phyloP scores from a whole-genome alignment of 192 early-diverging fungal species.

The Dissophora ornata region DNA sequence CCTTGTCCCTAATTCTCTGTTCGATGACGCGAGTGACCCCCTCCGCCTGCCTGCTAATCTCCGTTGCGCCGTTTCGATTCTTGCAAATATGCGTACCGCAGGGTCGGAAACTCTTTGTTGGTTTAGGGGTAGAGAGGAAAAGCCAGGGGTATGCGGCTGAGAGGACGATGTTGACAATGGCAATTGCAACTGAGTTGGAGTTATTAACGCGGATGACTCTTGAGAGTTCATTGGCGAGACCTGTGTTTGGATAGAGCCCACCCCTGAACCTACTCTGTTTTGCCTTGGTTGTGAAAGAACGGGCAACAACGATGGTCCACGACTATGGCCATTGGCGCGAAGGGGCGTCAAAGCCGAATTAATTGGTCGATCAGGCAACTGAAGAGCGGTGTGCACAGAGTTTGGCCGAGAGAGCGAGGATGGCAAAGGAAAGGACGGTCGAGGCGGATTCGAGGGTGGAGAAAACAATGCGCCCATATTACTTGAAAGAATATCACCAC shows the following conservation, averaged over 20 bases:
- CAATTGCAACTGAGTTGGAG: slow-evolving; percentile 1
- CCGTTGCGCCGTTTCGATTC: background rate
- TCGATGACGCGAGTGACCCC: background rate
- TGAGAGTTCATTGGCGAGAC: slow-evolving; percentile 1
- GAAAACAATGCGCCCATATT: slow-evolving; percentile 6
- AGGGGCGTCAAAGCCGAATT: slow-evolving; percentile 13
- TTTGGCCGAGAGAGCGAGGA: background rate
- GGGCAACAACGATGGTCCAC: background rate
- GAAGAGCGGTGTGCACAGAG: too few species aligned
- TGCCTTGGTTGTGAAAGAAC: background rate
- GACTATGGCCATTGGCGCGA: background rate
- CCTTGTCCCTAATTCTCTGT: background rate
- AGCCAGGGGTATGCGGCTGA: background rate
- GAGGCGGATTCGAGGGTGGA: background rate
- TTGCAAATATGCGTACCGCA: background rate
- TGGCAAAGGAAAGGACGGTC: background rate
- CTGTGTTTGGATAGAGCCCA: slow-evolving; percentile 13
- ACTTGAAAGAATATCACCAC: too few species aligned
- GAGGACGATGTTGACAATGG: background rate
- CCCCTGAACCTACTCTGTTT: slow-evolving; percentile 28
- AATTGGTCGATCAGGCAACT: background rate
- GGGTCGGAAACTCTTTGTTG: background rate
- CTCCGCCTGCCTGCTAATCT: background rate
- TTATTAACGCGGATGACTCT: background rate
- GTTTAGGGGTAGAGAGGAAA: background rate